These are phyloP conservation scores for Alloascoidea hylecoeti DNA, from an alignment of 805 yeast genomes.

Conservation along the genomic window DNA sequence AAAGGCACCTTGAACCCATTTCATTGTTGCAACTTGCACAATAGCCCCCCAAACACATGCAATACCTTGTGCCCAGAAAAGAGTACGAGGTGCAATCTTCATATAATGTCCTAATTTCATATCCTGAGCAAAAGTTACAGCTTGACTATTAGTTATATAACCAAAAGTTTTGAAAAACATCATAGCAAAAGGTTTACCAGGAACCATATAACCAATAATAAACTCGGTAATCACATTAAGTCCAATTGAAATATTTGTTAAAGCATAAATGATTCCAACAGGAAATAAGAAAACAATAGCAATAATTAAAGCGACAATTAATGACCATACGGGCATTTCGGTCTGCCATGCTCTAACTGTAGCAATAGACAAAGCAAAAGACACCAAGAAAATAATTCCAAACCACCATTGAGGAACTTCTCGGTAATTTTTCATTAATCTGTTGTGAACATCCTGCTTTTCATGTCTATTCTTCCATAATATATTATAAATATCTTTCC, in stretches of 20 bases:
- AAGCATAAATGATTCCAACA: conserved; percentile 26
- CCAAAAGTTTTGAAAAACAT: conserved; percentile 38
- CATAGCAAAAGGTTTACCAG: conserved; percentile 39
- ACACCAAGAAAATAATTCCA: conserved; percentile 22
- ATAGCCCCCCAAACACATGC: background rate
- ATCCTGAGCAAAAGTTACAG: conserved; percentile 43
- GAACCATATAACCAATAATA: conserved; percentile 36
- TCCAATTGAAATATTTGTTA: conserved; percentile 23
- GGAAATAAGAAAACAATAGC: conserved; percentile 17
- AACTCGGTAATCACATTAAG: conserved; percentile 24
- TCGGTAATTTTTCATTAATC: conserved; percentile 30
- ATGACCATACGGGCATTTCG: conserved; percentile 17
- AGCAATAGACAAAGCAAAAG: conserved; percentile 28
- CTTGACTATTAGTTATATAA: conserved; percentile 49
- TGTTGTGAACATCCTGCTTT: conserved; percentile 32
- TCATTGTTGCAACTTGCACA: background rate
- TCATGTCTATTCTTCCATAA: conserved; percentile 15
- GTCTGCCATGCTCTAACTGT: conserved; percentile 25
- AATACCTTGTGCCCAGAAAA: conserved; percentile 19
- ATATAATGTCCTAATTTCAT: conserved; percentile 26
- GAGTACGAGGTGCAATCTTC: conserved; percentile 25
- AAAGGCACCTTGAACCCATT: background rate
- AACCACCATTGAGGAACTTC: conserved; percentile 45
- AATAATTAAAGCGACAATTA: conserved; percentile 17
- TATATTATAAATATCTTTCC: conserved; percentile 27